These are phyloP conservation scores for Termitomyces sp. DNA, from an alignment of 768 basidiomycete genomes.

Conservation along the genomic window DNA sequence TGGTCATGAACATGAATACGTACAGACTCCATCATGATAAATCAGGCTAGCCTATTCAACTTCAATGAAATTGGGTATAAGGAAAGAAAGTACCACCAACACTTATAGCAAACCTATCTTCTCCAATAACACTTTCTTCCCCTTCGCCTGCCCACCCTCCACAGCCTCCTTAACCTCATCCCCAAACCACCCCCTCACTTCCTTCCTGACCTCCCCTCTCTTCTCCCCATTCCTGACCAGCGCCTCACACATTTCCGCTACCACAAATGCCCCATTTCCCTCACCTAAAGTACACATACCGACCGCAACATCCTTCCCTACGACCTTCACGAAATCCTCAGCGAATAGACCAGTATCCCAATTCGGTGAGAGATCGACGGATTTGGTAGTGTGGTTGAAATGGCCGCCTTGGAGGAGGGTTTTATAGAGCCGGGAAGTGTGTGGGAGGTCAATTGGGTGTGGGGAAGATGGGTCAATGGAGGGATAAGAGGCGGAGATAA, in stretches of 20 bases:
- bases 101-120: constrained; percentile 36
- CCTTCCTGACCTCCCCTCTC: constrained; percentile 33
- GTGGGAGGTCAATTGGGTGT: constrained; percentile 79
- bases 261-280: constrained; percentile 68
- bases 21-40: background rate
- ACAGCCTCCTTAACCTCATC: constrained; percentile 43
- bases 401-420: constrained; percentile 89
- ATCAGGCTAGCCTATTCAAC: background rate
- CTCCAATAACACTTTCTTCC: constrained; percentile 66
- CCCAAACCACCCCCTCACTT: constrained; percentile 58
- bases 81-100: background rate
- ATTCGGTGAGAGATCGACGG: constrained; percentile 45
- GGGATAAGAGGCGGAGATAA: constrained; percentile 55
- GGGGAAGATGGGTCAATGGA: constrained; percentile 42
- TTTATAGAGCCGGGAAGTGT: constrained; percentile 84
- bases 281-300: constrained; percentile 55
- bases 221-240: constrained; percentile 37
- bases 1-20: background rate
- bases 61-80: no score
- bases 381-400: constrained; percentile 59
- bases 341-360: constrained; percentile 67
- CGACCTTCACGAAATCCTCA: constrained; percentile 45
- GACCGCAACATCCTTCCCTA: constrained; percentile 48
- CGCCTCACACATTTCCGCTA: constrained; percentile 69
- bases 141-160: constrained; percentile 58